Base-by-base conservation (phyloP, 1,139 yeast species). In the Taiozyma sp. region DNA sequence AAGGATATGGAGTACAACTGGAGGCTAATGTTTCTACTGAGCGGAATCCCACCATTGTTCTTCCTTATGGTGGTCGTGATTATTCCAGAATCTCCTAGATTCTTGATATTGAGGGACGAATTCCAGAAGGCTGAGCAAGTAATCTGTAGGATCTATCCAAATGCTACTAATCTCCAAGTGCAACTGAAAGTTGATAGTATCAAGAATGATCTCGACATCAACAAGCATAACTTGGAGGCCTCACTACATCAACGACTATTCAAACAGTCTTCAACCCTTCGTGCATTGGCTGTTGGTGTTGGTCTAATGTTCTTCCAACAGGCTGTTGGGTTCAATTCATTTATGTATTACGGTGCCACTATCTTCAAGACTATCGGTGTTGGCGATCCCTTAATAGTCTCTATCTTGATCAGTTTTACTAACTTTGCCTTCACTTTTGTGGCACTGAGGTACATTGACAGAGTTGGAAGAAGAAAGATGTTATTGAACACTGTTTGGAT, bases 271-370 rank as follows among this genome's bases (percentile, higher is more conserved):
- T 74, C 80, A 10, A 80, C 84, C 52, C 71, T 78, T 51, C 73
- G 88, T 52, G 91, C 91, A 1, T 72, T 84, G 46, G 64, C 77
- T 16, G 76, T 85, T 47, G 91, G 89, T 1, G 84, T 89, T 70
- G 83, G 84, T 2, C 73, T 85, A 49, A 87, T 85, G 79, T 83
- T 87, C 48, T 79, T 83, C 61, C 92, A 85, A 65, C 92, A 85
- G 64, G 76, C 81, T 44, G 80, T 87, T n/a, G 90, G 92, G 10
- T 83, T 84, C 68, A 84, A 85, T 67, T 83, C 90, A 6, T 80
- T 84, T 63, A 84, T 85, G 88, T 85, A 84, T 65, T 85, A 84
- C 61, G 80, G 88, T 48, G 80, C 89, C 10, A 78, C 87, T 2
- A 79, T 85, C 43, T 84, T 85, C 64, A 75, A 78, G 54, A 72